A percentile compares a stretch with the other conserved stretches of the same genome.
These are phyloP conservation scores for Penicillium psychrofluorescens DNA, from an alignment of 495 filamentous ascomycete species.

Conservation along the genomic window DNA sequence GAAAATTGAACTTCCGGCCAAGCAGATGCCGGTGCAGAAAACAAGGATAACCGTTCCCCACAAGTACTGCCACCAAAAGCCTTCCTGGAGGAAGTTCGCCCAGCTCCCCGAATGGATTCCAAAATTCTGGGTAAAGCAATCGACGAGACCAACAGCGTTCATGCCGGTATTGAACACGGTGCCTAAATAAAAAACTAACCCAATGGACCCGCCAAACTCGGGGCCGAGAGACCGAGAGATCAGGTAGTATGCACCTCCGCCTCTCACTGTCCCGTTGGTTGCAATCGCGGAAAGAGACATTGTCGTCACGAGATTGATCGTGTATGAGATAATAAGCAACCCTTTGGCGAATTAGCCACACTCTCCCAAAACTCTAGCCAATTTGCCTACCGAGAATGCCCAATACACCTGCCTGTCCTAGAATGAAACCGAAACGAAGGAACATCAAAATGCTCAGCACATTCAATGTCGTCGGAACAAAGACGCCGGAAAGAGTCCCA, in stretches of 20 bases:
- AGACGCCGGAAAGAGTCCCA: constrained; percentile 71
- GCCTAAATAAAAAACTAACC: constrained; percentile 81
- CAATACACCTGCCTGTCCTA: constrained; percentile 70
- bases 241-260: constrained; percentile 82
- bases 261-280: constrained; percentile 82
- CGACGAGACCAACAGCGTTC: constrained; percentile 81
- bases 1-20: constrained; percentile 76
- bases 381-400: constrained; percentile 63
- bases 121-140: constrained; percentile 75
- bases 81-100: constrained; percentile 57
- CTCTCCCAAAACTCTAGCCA: background rate
- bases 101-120: constrained; percentile 51
- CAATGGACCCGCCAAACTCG: constrained; percentile 88
- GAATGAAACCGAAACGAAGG: constrained; percentile 70
- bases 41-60: constrained; percentile 68
- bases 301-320: constrained; percentile 75
- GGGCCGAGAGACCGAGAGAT: constrained; percentile 83
- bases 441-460: constrained; percentile 95
- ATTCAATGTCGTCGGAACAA: constrained; percentile 79
- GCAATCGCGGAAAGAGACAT: constrained; percentile 85
- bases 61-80: constrained; percentile 72
- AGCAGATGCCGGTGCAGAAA: constrained; percentile 68
- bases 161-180: constrained; percentile 81
- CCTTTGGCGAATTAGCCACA: constrained; percentile 35
- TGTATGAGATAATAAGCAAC: constrained; percentile 64